Conservation (phyloP, 2,329 filamentous ascomycete species). For the Pseudogymnoascus sp. region DNA sequence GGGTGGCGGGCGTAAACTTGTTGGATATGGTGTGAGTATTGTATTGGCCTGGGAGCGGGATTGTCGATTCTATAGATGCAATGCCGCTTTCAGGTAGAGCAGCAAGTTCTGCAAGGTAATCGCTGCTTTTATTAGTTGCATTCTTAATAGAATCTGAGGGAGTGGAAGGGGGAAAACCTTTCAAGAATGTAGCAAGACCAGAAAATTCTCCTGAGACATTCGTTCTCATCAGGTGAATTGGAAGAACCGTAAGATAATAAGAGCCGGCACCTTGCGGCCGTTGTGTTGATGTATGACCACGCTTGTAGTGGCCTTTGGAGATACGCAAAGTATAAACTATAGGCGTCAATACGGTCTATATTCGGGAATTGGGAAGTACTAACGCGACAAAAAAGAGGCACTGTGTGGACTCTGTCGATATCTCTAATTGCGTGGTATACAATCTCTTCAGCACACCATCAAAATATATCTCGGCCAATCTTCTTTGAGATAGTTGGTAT, state of each 20-base stretch:
- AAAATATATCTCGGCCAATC: slow-evolving; percentile 38
- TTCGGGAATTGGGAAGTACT: slow-evolving; percentile 14
- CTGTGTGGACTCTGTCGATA: slow-evolving; percentile 40
- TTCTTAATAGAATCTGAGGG: not conserved
- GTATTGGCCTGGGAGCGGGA: slow-evolving; percentile 41
- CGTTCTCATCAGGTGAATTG: slow-evolving; percentile 34
- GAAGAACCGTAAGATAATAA: slow-evolving; percentile 38
- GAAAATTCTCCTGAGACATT: slow-evolving; percentile 44
- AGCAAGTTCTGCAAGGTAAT: slow-evolving; percentile 46
- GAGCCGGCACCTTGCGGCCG: slow-evolving; percentile 43
- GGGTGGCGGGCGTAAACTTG: slow-evolving; percentile 17
- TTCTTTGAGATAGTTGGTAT: slow-evolving; percentile 27
- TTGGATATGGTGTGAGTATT: slow-evolving; percentile 34
- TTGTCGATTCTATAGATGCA: slow-evolving; percentile 43
- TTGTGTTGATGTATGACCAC: slow-evolving; percentile 44
- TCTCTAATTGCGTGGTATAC: slow-evolving; percentile 39
- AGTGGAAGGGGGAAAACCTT: slow-evolving; percentile 29
- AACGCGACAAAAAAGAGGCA: slow-evolving; percentile 45
- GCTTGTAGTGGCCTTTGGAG: slow-evolving; percentile 44
- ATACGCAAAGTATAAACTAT: slow-evolving; percentile 43
- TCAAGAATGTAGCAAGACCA: slow-evolving; percentile 50
- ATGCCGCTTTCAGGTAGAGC: slow-evolving; percentile 44
- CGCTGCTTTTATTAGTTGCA: slow-evolving; percentile 28
- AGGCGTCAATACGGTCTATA: not conserved
- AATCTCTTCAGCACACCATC: slow-evolving; percentile 40